Conservation (phyloP, 2,329 filamentous ascomycete species). For the Ophiognomonia clavigignenti-juglandacearum region DNA sequence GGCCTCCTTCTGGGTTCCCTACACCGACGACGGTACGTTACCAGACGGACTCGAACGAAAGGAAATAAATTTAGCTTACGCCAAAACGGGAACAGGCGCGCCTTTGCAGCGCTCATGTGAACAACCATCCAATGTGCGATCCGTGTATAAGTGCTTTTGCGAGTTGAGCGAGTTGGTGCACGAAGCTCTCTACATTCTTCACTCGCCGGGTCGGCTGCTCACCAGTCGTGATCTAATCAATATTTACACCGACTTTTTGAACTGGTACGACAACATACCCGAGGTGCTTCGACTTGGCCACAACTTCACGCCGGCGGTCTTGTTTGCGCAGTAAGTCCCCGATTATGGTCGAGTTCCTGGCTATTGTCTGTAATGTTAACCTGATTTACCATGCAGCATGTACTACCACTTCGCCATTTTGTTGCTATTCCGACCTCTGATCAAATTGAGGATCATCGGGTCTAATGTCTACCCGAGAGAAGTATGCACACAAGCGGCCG, state of each 20-base stretch:
- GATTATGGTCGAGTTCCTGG: background rate
- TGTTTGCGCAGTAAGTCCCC: conserved; percentile 65
- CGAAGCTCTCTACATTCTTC: conserved; percentile 66
- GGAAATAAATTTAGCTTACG: conserved; percentile 11
- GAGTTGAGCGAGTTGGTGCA: conserved; percentile 71
- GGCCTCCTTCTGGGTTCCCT: conserved; percentile 54
- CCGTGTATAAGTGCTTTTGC: conserved; percentile 64
- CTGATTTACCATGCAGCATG: conserved; percentile 42
- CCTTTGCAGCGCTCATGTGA: conserved; percentile 51
- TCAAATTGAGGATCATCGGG: conserved; percentile 59
- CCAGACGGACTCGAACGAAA: background rate
- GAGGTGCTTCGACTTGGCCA: conserved; percentile 58
- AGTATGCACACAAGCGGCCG: conserved; percentile 58
- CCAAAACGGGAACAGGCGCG: conserved; percentile 33
- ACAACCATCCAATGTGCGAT: conserved; percentile 64
- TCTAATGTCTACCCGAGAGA: conserved; percentile 60
- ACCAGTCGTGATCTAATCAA: conserved; percentile 59
- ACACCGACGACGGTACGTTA: conserved; percentile 49
- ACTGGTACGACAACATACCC: conserved; percentile 67
- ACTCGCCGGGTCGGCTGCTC: conserved; percentile 62
- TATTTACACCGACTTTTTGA: conserved; percentile 63
- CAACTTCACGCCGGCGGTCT: conserved; percentile 67
- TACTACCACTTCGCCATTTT: conserved; percentile 67
- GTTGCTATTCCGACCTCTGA: conserved; percentile 69
- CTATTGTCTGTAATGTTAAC: conserved; percentile 10